phyloP scores from a whole-genome alignment of 108 stramenopile genomes.

The Fragilariopsis cylindrus region DNA sequence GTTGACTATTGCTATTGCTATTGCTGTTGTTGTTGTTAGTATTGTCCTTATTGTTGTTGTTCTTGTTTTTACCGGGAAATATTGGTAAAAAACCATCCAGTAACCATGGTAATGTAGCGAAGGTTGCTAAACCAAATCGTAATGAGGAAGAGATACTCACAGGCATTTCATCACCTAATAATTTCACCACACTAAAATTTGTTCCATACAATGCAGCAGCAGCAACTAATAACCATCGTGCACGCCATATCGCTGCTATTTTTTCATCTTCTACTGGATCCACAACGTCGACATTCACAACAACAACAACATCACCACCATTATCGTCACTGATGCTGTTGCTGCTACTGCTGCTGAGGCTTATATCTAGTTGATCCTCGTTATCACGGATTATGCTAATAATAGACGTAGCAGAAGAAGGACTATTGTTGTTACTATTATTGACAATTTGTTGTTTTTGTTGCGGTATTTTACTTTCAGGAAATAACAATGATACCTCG shows the following conservation, averaged over 20 bases:
- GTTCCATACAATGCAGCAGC: conserved; percentile 84
- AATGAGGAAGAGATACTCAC: conserved; percentile 62
- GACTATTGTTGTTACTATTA: neutral
- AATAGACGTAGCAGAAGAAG: too few species aligned
- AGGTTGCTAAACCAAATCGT: conserved; percentile 72
- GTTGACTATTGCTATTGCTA: too few species aligned
- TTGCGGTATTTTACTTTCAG: neutral
- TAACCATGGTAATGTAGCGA: conserved; percentile 70
- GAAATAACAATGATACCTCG: neutral
- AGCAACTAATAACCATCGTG: conserved; percentile 54
- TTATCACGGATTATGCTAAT: neutral
- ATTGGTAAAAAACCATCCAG: conserved; percentile 24
- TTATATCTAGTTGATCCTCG: neutral
- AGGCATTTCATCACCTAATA: conserved; percentile 62
- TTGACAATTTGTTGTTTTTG: neutral
- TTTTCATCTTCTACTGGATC: neutral
- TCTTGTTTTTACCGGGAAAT: neutral
- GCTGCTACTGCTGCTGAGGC: neutral
- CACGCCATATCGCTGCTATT: conserved; percentile 18
- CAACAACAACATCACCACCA: neutral
- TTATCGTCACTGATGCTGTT: neutral
- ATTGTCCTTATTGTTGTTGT: neutral
- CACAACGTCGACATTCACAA: neutral
- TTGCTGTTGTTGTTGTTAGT: neutral
- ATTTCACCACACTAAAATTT: conserved; percentile 80